Evolutionary conservation across 805 yeast species (phyloP).

Genomic region (Saccharomycopsis sp.): DNA sequence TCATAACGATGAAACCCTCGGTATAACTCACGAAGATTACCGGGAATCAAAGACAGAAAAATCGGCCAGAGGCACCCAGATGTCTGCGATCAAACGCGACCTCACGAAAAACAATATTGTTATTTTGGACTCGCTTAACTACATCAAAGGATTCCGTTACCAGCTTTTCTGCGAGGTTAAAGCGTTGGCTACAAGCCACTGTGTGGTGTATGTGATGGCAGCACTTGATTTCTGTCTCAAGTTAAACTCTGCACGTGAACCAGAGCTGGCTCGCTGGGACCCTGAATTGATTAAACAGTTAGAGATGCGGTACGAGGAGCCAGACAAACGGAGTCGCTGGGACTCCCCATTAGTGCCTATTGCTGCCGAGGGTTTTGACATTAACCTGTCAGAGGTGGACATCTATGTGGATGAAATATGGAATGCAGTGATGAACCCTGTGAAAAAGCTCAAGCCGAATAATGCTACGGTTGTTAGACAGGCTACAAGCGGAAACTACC

Average conservation of each 20-base stretch:
- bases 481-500: constrained; percentile 66
- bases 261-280: constrained; percentile 49
- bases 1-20: constrained; percentile 74
- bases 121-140: constrained; percentile 76
- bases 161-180: constrained; percentile 93
- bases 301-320: constrained; percentile 88
- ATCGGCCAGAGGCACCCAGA: constrained; percentile 73
- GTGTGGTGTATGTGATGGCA: constrained; percentile 73
- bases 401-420: constrained; percentile 62
- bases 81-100: constrained; percentile 84
- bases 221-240: constrained; percentile 54
- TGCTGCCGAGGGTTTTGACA: constrained; percentile 41
- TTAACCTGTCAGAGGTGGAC: constrained; percentile 22
- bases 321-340: constrained; percentile 82
- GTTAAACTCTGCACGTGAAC: constrained; percentile 43
- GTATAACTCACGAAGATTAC: constrained; percentile 63
- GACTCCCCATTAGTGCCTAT: constrained; percentile 84
- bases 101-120: constrained; percentile 65
- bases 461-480: constrained; percentile 80
- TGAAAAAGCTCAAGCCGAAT: constrained; percentile 55
- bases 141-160: constrained; percentile 92
- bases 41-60: constrained; percentile 71
- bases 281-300: constrained; percentile 57
- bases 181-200: constrained; percentile 70
- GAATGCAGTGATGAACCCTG: constrained; percentile 43